Percentiles rank a stretch among this genome's conserved stretches.
Conservation (phyloP, 495 filamentous ascomycete genomes). For the Xylaria flabelliformis region DNA sequence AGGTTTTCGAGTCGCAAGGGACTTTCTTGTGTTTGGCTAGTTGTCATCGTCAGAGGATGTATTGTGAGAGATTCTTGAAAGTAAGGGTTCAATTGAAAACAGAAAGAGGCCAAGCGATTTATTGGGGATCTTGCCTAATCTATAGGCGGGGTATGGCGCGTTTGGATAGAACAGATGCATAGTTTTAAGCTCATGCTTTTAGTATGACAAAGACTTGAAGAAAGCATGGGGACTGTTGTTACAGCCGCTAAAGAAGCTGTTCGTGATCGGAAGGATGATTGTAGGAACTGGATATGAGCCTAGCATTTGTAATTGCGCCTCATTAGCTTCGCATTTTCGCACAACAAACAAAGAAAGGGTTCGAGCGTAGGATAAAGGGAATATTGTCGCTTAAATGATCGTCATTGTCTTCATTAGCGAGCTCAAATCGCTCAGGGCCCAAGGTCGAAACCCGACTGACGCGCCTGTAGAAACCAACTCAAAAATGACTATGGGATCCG, state of each 20-base stretch:
- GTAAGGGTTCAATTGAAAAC: not conserved
- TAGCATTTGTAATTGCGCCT: not conserved
- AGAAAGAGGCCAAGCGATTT: not conserved
- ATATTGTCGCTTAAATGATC: not conserved
- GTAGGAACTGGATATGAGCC: not conserved
- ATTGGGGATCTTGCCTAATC: not conserved
- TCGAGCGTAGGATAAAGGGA: not conserved
- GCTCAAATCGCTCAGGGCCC: not conserved
- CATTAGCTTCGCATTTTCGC: not conserved
- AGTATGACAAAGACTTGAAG: not conserved
- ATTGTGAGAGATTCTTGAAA: not conserved
- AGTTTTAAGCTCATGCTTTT: not conserved
- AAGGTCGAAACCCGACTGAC: not conserved
- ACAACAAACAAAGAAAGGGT: not conserved
- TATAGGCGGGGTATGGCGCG: not conserved
- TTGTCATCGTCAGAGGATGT: not conserved
- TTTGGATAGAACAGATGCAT: not conserved
- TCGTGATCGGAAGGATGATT: not conserved
- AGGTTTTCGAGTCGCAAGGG: constrained; percentile 19
- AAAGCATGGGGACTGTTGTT: not conserved
- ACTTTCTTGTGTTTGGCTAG: constrained; percentile 13
- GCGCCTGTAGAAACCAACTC: not conserved
- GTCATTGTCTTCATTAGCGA: not conserved
- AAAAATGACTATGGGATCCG: not conserved
- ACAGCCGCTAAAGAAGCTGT: not conserved